Evolutionary conservation across 257 asterid genomes (phyloP), one percentile per base, ranked within the genome.

Genomic region (Penstemon eatonii): DNA sequence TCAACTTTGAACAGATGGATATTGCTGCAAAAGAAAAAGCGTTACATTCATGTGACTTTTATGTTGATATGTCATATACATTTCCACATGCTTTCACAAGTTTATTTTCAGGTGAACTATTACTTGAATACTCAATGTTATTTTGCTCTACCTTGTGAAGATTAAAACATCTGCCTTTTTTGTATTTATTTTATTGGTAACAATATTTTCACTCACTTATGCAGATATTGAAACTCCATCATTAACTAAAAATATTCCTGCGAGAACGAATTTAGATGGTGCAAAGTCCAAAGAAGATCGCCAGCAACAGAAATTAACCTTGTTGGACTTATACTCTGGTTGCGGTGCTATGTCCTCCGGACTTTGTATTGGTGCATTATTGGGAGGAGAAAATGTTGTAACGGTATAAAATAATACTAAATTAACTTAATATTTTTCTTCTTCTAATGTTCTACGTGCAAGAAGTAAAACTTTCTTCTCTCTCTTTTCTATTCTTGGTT

Each of bases 321-420:
- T 77, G 8, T 18, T 77, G 18, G 81, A 77, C 25, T 68, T 77
- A 19, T 77, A 77, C 44, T 44, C 73, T 57, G 81, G 81, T 12
- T 77, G 81, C 52, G 81, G 81, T 38, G 78, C 78, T 19, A 77
- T 72, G 81, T 72, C 81, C 6, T 72, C 72, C 43, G 81, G 81
- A 40, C 65, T 77, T 25, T 15, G 66, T 18, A 56, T 77, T 5
- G 81, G 81, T 37, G 81, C 78, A 62, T 41, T 39, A 18, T 63
- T 77, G 60, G 72, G 56, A 0, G 75, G 75, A 50, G 72, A 56
- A n/a, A 56, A 54, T 4, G 12, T 72, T 5, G 47, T 25, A 25
- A 68, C 81, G 36, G 81, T 76, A 67, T 59, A 49, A 57, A 44
- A 39, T 5, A 39, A 54, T n/a, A 15, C 6, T 4, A 8, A 39